These are phyloP conservation scores for Platanthera zijinensis DNA, from an alignment of 106 monocot genomes.

Conservation along the genomic window DNA sequence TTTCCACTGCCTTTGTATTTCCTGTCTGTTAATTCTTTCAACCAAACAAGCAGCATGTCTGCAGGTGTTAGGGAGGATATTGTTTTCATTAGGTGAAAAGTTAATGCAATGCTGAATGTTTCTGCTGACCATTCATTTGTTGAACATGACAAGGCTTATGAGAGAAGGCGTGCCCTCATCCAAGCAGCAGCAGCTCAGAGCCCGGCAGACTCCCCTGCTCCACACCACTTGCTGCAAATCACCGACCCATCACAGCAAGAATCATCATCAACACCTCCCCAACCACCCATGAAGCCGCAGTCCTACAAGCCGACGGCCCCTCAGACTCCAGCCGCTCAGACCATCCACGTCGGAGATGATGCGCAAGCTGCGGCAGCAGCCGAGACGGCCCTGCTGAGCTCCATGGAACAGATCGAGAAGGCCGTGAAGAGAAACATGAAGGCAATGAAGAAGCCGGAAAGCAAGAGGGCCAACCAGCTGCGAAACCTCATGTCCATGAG, in stretches of 20 bases:
- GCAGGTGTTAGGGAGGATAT: too few relatives aligned
- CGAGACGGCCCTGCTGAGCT: constrained; percentile 5
- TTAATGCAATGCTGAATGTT: too few relatives aligned
- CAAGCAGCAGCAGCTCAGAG: background rate
- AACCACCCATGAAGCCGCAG: background rate
- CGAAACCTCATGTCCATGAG: constrained; percentile 48
- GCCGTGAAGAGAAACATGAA: constrained; percentile 27
- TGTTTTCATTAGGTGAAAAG: too few relatives aligned
- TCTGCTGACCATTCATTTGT: too few relatives aligned
- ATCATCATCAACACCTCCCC: background rate
- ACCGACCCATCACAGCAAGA: background rate
- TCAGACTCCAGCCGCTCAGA: background rate
- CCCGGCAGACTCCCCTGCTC: background rate
- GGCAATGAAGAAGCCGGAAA: constrained; percentile 11
- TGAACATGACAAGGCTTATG: constrained; percentile 1
- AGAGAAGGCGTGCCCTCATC: constrained; percentile 1
- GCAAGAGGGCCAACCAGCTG: constrained; percentile 17
- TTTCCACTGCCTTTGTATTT: too few relatives aligned
- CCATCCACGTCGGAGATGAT: background rate
- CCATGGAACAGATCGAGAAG: constrained; percentile 43
- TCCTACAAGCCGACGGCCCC: background rate
- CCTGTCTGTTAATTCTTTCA: too few relatives aligned
- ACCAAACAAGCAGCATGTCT: too few relatives aligned
- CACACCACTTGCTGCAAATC: background rate
- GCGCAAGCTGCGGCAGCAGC: background rate